phyloP scores from a whole-genome alignment of 1,284 basidiomycete genomes.

The Moesziomyces antarcticus region DNA sequence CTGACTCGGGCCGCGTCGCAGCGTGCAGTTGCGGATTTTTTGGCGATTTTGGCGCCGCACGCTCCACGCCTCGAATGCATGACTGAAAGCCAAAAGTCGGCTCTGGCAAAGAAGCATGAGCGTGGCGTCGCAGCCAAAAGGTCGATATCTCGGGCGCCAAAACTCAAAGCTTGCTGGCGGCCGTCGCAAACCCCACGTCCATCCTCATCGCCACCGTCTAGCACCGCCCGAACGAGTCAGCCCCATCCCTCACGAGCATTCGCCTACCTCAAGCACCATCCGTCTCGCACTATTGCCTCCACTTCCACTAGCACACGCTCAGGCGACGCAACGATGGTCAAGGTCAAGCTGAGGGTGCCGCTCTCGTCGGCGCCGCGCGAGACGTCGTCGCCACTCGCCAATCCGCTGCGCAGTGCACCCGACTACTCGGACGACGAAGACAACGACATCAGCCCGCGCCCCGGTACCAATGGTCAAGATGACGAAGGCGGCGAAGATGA shows the following conservation, averaged over 20 bases:
- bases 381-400: constrained; percentile 42
- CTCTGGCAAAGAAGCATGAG: too few species aligned
- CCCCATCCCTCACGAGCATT: too few species aligned
- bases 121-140: too few species aligned
- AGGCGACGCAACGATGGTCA: constrained; percentile 23
- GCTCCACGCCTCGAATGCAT: too few species aligned
- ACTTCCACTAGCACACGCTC: neutral
- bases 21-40: neutral
- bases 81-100: too few species aligned
- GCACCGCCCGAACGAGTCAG: too few species aligned
- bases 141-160: too few species aligned
- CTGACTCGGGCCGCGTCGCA: neutral
- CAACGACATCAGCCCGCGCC: constrained; percentile 8
- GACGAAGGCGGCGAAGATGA: constrained; percentile 1
- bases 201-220: too few species aligned
- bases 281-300: too few species aligned
- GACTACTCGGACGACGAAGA: constrained; percentile 45
- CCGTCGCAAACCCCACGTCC: too few species aligned
- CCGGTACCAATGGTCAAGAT: neutral
- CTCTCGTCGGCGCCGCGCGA: constrained; percentile 47
- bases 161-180: too few species aligned
- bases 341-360: constrained; percentile 49
- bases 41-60: neutral
- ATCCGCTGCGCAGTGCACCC: constrained; percentile 35
- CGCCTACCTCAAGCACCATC: too few species aligned